Base-by-base conservation (phyloP, 768 basidiomycete genomes). In the Lentinula detonsa region DNA sequence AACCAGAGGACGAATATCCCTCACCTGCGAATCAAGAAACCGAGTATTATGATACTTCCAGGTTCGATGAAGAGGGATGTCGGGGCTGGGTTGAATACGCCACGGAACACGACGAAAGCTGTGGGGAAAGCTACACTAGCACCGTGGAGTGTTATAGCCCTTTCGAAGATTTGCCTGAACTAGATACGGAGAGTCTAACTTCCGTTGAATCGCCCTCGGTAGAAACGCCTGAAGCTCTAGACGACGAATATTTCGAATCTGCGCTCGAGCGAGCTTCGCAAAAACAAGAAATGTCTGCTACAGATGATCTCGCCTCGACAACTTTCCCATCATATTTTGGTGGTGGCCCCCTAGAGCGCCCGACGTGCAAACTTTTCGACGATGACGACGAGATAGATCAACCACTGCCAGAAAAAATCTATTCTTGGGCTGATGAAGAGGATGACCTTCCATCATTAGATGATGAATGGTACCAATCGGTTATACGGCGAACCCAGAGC, bases 361-460 rank as follows among this genome's bases (percentile, higher is more conserved):
- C 61, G 21, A 28, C 40, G 54, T 54, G 53, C 35, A 53, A 63
- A 37, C 31, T 45, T 34, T 34, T 49, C 16, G 62, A 65, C 21
- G 60, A 62, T 6, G 64, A 34, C 37, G 40, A 55, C 7, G 42
- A 46, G 15, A n/a, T 4, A 49, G 50, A 62, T 57, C 63, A 63
- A 15, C 57, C 13, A 60, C 49, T 59, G 31, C 7, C 57, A 13
- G 28, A 7, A 23, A 48, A 18, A 11, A 46, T 3, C 18, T 70
- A 50, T 61, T 64, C 48, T 52, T 69, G 63, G 65, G 72, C 65
- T 28, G 74, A 73, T 31, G 74, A 72, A 39, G 73, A 75, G 45
- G 76, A 77, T 50, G 76, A 76, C 34, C 74, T 75, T 46, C 77
- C 78, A 61, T 71, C 74, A 11, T 70, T 76, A 40, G 77, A 79